Evolutionary conservation across 352 stramenopile species (phyloP).

Genomic region (Pythium apleroticum): DNA sequence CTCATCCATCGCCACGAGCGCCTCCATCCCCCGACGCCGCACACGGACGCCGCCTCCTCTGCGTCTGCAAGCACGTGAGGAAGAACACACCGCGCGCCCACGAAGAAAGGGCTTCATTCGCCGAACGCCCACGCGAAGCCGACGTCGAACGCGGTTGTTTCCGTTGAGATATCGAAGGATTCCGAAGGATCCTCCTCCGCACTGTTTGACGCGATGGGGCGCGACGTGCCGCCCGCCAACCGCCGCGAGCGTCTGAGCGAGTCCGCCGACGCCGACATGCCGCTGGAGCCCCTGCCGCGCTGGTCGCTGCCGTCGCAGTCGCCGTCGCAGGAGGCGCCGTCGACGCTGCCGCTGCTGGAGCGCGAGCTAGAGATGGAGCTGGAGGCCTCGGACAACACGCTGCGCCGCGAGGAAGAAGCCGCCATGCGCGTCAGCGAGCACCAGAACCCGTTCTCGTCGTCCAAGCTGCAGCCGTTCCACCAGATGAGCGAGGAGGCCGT

Average conservation of each 20-base stretch:
- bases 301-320: not conserved
- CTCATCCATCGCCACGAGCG: not conserved
- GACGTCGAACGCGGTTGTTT: not conserved
- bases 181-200: too few relatives aligned
- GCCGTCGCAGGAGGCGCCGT: not conserved
- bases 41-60: not conserved
- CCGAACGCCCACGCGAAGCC: not conserved
- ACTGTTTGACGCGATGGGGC: not conserved
- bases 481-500: slow-evolving; percentile 24
- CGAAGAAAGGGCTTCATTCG: slow-evolving; percentile 2
- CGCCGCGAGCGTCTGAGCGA: not conserved
- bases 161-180: not conserved
- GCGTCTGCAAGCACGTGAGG: not conserved
- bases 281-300: not conserved
- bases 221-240: not conserved
- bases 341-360: slow-evolving; percentile 12
- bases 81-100: too few relatives aligned
- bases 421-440: slow-evolving; percentile 28
- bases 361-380: slow-evolving; percentile 28
- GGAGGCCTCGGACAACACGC: slow-evolving; percentile 18
- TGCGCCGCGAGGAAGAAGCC: slow-evolving; percentile 21
- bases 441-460: slow-evolving; percentile 27
- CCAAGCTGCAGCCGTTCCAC: slow-evolving; percentile 29
- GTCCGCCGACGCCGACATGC: not conserved
- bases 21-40: not conserved